Base-by-base conservation (phyloP, 306 rosid genomes). In the Fragaria ananassa region DNA sequence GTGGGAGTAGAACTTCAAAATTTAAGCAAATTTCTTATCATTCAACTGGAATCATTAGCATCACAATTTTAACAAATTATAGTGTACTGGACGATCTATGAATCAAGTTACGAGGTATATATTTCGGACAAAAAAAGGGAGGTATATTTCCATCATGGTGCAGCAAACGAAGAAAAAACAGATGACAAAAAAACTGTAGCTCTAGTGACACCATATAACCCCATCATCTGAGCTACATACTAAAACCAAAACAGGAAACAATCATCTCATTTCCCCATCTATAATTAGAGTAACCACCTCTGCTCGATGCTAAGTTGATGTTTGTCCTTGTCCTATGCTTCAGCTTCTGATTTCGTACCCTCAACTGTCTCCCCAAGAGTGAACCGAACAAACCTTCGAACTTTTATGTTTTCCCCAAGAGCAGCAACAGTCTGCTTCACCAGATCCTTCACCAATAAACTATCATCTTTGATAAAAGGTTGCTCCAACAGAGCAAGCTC, bases 361-460 rank as follows among this genome's bases (percentile, higher is more conserved):
- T 88, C 88, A 46, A 80, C 71, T 2, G 86, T 81, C 78, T 92
- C 97, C 57, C 99, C 99, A 0, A 93, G 91, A 4, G 97, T 96
- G 86, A 92, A 96, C 50, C 93, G 81, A 69, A 88, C 85, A 73
- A 96, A 92, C 75, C 99, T 89, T 41, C 99, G 81, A 19, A 96
- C 96, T 80, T 91, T 92, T 60, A 96, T 93, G 84, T 96, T 96
- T 85, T 96, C 98, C 39, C 99, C 99, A n/a, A 96, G 89, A 21
- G 98, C 88, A 50, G 98, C 99, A n/a, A 96, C 91, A n/a, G 90
- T 96, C 87, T 89, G 97, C 85, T 89, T 96, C 19, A 96, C 96
- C 79, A 96, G 86, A 81, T 96, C 99, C 89, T 92, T 96, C 82
- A 96, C 91, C 78, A 89, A 71, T 73, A 93, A 56, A 68, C 81